Evolutionary conservation across 192 early-diverging fungal species (phyloP).

Genomic region (Backusella tuberculispora): DNA sequence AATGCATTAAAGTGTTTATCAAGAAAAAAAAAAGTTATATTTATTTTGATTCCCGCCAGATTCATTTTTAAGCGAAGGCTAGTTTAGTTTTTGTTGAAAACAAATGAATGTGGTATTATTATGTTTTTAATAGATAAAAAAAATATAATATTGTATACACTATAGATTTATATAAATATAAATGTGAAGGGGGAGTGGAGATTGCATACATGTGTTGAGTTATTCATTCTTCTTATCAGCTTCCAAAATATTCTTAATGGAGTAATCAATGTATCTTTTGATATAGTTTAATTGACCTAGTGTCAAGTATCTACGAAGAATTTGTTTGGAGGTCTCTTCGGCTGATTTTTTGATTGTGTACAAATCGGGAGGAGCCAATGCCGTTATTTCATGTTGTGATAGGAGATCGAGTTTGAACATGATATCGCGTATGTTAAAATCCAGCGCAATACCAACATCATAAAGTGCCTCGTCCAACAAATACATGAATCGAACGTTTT

Average conservation of each 20-base stretch:
- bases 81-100: not conserved
- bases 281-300: not conserved
- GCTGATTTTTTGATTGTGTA: not conserved
- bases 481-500: not conserved
- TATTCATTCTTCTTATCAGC: not conserved
- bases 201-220: not conserved
- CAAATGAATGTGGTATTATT: not conserved
- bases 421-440: not conserved
- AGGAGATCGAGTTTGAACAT: not conserved
- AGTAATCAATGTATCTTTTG: not conserved
- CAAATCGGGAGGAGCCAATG: not conserved
- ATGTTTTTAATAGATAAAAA: not conserved
- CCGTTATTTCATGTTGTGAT: not conserved
- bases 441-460: not conserved
- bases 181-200: not conserved
- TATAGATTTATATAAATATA: not conserved
- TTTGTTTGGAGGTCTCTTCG: not conserved
- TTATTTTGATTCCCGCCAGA: slow-evolving; percentile 1
- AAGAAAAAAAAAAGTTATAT: not conserved
- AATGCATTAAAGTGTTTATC: not conserved
- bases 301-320: slow-evolving; percentile 11
- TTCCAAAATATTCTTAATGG: not conserved
- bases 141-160: not conserved
- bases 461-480: not conserved
- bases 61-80: not conserved